Evolutionary conservation across 2,329 filamentous ascomycete genomes (phyloP), one percentile per base, ranked within the genome.

Genomic region (Gaeumannomyces sp.): DNA sequence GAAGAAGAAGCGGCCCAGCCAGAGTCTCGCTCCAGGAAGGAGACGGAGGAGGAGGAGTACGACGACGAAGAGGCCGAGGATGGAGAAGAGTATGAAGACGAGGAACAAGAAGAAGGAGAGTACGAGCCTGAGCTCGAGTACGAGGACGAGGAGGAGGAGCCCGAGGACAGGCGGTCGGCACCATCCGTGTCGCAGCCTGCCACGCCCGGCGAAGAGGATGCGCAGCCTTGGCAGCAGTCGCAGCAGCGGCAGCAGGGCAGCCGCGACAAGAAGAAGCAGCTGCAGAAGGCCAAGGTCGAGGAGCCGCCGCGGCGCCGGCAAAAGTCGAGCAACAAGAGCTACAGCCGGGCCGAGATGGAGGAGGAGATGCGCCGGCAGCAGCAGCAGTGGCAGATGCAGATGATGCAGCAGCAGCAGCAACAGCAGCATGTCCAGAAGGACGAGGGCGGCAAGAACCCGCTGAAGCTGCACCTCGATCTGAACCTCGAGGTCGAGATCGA

Each of bases 401-500:
- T 68, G 66, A 70, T 72, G 65, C 71, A 73, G 64, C 70, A 73
- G 64, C 66, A 69, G 60, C 70, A 71, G 65, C 70, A 69, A 72
- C 66, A 76, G 71, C 64, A 74, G 69, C 64, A 74, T 70, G 64
- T 71, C 71, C 70, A 74, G 71, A 70, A 74, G 76, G 70, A 69
- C 70, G 71, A 71, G 70, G 77, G 77, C 68, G 70, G 71, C 68
- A 77, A 85, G 68, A 88, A 90, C 70, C 87, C 89, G 29, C 76
- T 92, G 73, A 88, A 88, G 74, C 76, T 93, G 73, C 81, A 86
- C 65, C 76, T 92, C 38, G 90, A 93, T 73, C 79, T 92, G 64
- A 93, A 93, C 76, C 77, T 93, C 64, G 90, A 93, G 71, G 83
- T 93, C 63, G 89, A 93, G 77, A 89, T 93, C 69, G 86, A 92